A percentile compares a stretch with the other conserved stretches of the same genome.
phyloP scores from a whole-genome alignment of 305 asterid species.

The Fraxinus baroniana region DNA sequence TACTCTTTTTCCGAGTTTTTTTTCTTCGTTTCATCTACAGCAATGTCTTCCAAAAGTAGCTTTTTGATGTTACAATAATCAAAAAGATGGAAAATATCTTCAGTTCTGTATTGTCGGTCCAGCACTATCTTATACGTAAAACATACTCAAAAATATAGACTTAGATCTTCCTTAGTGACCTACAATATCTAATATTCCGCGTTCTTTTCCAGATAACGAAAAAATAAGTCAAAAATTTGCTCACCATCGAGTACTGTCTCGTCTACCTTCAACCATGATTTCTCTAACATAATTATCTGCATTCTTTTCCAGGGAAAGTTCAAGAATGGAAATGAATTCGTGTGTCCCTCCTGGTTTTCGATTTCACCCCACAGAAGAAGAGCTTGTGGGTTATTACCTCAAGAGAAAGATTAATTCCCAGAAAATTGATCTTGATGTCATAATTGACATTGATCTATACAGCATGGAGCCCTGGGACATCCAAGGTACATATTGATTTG shows the following conservation, averaged over 20 bases:
- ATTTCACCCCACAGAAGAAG: conserved; percentile 80
- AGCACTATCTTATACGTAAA: no score
- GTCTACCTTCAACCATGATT: neutral
- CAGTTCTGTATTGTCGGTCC: neutral
- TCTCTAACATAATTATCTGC: neutral
- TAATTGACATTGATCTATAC: conserved; percentile 66
- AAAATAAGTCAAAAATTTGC: neutral
- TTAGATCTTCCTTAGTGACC: neutral
- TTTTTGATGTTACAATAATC: neutral
- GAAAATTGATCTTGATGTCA: conserved; percentile 66
- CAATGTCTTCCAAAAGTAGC: conserved; percentile 19
- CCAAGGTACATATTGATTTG: conserved; percentile 42
- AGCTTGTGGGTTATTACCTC: conserved; percentile 72
- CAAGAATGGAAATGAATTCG: conserved; percentile 34
- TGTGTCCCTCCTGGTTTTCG: conserved; percentile 72
- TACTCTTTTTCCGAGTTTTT: conserved; percentile 8
- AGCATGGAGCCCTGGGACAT: conserved; percentile 81
- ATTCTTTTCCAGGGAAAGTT: neutral
- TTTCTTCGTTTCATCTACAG: conserved; percentile 15
- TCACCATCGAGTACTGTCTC: neutral
- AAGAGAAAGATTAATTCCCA: conserved; percentile 49
- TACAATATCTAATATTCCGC: neutral
- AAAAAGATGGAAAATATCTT: neutral
- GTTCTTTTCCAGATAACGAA: neutral
- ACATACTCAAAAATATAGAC: no score